Evolutionary conservation across 371 early-diverging fungal species (phyloP), one percentile per base, ranked within the genome.

Genomic region (Gilbertella persicaria): DNA sequence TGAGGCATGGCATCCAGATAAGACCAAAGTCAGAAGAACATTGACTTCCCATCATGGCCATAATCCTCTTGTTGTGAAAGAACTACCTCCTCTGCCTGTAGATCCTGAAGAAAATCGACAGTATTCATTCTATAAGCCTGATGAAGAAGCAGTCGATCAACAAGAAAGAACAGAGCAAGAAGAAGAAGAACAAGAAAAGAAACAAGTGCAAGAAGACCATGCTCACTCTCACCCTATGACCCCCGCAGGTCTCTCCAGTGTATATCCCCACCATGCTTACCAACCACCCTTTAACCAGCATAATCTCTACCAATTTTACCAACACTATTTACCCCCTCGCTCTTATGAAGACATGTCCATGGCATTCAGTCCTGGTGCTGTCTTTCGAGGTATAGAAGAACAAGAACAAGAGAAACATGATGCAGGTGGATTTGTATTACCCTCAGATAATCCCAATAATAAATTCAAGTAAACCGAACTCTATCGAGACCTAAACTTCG

Each of bases 401-500:
- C 12, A 42, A 49, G 33, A 48, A 36, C n/a, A n/a, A n/a, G n/a
- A n/a, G n/a, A n/a, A n/a, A n/a, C 35, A 55, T 44, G 51, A 57
- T 45, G 58, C 43, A 4, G 58, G 58, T 24, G 62, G 62, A 3
- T 61, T 61, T 19, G 62, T 61, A 0, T 42, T 61, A 38, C 60
- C 60, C 21, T 55, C 48, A 13, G 29, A 50, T 0, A 60, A 60
- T 19, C 60, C 60, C n/a, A 60, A 60, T 24, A 55, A 40, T 55
- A 12, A 9, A 46, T 36, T 30, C 36, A 58, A n/a, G 45, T 52
- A 46, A 48, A 50, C 20, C 23, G 14, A 10, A 64, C 46, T 50
- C 38, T 78, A 65, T 92, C 93, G 20, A 88, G 79, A n/a, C 93
- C 91, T 35, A 83, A 61, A 53, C 87, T 87, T 47, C 89, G 71